A percentile compares a stretch with the other conserved stretches of the same genome.
Evolutionary conservation across 1,284 basidiomycete genomes (phyloP).

Genomic region (Apiotrichum veenhuisii): DNA sequence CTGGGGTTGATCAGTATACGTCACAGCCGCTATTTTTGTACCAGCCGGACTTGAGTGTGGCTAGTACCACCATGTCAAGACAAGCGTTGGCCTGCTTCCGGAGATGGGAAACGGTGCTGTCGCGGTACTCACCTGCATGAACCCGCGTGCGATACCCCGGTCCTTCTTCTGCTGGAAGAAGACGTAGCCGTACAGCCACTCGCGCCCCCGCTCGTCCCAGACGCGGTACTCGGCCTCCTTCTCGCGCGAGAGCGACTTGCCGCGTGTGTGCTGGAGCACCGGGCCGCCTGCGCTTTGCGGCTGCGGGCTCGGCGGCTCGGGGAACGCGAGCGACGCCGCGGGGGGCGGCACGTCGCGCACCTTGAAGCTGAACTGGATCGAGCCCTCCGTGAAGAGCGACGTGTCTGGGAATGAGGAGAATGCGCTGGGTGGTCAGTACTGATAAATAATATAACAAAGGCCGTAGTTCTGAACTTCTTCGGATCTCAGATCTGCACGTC

Average conservation of each 20-base stretch:
- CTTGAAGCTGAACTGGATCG: slow-evolving; percentile 50
- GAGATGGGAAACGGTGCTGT: not conserved
- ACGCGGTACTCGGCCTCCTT: slow-evolving; percentile 45
- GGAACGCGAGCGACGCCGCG: slow-evolving; percentile 25
- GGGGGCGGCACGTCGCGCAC: slow-evolving; percentile 56
- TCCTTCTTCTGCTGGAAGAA: slow-evolving; percentile 74
- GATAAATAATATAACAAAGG: not conserved
- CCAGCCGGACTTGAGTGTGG: too few relatives aligned
- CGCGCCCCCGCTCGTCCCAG: slow-evolving; percentile 45
- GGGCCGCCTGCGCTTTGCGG: slow-evolving; percentile 19
- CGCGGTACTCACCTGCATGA: slow-evolving; percentile 65
- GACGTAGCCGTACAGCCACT: slow-evolving; percentile 71
- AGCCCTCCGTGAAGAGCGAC: slow-evolving; percentile 62
- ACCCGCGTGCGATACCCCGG: slow-evolving; percentile 68
- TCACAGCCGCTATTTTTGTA: too few relatives aligned
- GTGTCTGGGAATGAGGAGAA: slow-evolving; percentile 95
- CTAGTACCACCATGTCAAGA: too few relatives aligned
- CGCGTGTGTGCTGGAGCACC: not conserved
- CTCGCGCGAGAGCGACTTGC: slow-evolving; percentile 18
- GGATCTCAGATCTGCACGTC: too few relatives aligned
- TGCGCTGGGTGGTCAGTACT: slow-evolving; percentile 56
- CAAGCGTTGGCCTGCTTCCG: not conserved
- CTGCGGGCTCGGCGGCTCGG: slow-evolving; percentile 44
- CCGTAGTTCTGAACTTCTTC: too few relatives aligned
- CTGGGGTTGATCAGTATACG: slow-evolving; percentile 45